Conservation (phyloP, 192 early-diverging fungal species). For the Backusella tarrabulga region DNA sequence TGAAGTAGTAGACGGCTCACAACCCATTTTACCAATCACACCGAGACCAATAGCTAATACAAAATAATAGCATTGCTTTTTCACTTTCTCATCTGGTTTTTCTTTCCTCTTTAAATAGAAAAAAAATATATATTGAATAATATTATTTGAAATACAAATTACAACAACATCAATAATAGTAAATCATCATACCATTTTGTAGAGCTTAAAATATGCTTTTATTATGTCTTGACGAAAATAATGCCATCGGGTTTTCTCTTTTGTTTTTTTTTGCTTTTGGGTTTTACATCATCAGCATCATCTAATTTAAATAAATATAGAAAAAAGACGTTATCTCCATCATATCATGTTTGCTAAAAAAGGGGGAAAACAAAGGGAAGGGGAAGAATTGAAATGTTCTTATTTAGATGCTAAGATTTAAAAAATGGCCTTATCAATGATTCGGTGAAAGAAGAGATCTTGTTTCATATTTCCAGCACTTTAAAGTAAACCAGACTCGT, state of each 20-base stretch:
- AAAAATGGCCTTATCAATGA: neutral
- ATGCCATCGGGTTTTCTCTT: too few species aligned
- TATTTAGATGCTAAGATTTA: neutral
- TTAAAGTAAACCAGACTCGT: neutral
- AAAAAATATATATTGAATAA: neutral
- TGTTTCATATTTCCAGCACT: neutral
- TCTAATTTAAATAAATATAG: neutral
- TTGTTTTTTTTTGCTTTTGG: too few species aligned
- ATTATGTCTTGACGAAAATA: too few species aligned
- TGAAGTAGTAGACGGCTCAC: slow-evolving; percentile 26
- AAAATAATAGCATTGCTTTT: neutral
- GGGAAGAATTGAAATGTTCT: neutral
- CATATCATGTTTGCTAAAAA: neutral
- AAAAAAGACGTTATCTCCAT: neutral
- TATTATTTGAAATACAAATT: neutral
- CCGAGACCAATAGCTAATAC: neutral
- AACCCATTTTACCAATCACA: slow-evolving; percentile 30
- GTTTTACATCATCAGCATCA: neutral
- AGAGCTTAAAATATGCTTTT: neutral
- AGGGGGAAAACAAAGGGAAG: neutral
- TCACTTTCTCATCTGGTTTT: neutral
- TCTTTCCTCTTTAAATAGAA: neutral
- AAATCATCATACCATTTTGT: neutral
- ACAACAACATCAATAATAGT: neutral
- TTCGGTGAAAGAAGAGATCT: neutral